Conservation (phyloP, 768 basidiomycete genomes). For the Daedaleopsis nitida region DNA sequence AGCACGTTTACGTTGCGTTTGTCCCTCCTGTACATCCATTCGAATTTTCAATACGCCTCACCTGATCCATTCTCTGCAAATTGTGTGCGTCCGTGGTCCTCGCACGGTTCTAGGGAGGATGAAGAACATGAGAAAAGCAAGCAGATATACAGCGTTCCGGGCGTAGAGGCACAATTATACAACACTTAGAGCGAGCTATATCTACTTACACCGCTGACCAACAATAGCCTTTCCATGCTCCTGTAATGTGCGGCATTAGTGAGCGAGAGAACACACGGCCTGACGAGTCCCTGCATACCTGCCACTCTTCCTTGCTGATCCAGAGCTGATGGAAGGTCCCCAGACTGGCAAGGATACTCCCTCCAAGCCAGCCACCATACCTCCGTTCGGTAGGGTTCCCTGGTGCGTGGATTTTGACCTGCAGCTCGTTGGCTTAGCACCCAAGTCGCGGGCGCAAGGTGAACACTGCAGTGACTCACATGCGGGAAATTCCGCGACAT, state of each 20-base stretch:
- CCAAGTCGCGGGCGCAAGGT: background rate
- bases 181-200: constrained; percentile 1
- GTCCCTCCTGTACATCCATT: constrained; percentile 23
- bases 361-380: constrained; percentile 95
- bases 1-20: constrained; percentile 30
- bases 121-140: background rate
- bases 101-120: background rate
- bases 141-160: too few species aligned
- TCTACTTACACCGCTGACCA: constrained; percentile 80
- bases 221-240: constrained; percentile 70
- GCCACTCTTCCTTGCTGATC: constrained; percentile 94
- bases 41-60: constrained; percentile 7
- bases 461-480: constrained; percentile 46
- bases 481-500: constrained; percentile 75
- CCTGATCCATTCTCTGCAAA: background rate
- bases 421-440: constrained; percentile 19
- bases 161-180: constrained; percentile 3
- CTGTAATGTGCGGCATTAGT: background rate
- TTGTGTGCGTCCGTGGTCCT: background rate
- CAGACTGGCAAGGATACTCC: constrained; percentile 90
- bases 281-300: constrained; percentile 49
- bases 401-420: constrained; percentile 92
- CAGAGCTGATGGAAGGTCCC: constrained; percentile 98
- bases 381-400: constrained; percentile 88
- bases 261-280: background rate